phyloP scores from a whole-genome alignment of 257 asterid species.

The Ocimum tenuiflorum region DNA sequence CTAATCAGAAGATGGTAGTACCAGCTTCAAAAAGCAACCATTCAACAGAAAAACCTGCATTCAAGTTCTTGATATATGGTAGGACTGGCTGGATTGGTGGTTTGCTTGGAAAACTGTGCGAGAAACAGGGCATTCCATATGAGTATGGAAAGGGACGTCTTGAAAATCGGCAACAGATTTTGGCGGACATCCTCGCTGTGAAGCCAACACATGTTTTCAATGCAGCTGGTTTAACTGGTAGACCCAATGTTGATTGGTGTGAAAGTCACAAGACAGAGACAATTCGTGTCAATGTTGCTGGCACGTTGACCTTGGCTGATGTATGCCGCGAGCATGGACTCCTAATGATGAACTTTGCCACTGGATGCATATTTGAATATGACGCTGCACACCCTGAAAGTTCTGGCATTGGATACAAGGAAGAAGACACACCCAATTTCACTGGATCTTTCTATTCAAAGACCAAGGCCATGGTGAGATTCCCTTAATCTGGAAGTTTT shows the following conservation, averaged over 20 bases:
- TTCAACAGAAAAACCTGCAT: slow-evolving; percentile 40
- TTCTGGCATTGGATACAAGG: slow-evolving; percentile 84
- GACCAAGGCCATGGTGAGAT: slow-evolving; percentile 91
- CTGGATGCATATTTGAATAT: slow-evolving; percentile 94
- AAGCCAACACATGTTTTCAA: slow-evolving; percentile 92
- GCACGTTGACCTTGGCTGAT: slow-evolving; percentile 86
- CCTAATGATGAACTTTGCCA: slow-evolving; percentile 71
- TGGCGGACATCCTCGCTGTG: slow-evolving; percentile 53
- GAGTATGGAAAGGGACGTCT: slow-evolving; percentile 92
- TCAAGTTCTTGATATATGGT: slow-evolving; percentile 88
- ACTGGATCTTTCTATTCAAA: slow-evolving; percentile 89
- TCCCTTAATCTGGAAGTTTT: neutral
- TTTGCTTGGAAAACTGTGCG: slow-evolving; percentile 82
- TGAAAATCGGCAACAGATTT: slow-evolving; percentile 54
- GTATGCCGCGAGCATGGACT: slow-evolving; percentile 75
- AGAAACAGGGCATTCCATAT: slow-evolving; percentile 74
- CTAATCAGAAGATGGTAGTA: slow-evolving; percentile 43
- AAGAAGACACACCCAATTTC: slow-evolving; percentile 89
- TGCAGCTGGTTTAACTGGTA: slow-evolving; percentile 96
- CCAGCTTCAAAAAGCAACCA: slow-evolving; percentile 39
- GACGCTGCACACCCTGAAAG: slow-evolving; percentile 82
- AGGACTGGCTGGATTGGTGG: slow-evolving; percentile 97
- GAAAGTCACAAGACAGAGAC: slow-evolving; percentile 84
- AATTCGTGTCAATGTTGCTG: slow-evolving; percentile 81
- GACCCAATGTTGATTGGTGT: slow-evolving; percentile 99